Evolutionary conservation across 2,329 filamentous ascomycete species (phyloP).

Genomic region (Neoscytalidium dimidiatum): DNA sequence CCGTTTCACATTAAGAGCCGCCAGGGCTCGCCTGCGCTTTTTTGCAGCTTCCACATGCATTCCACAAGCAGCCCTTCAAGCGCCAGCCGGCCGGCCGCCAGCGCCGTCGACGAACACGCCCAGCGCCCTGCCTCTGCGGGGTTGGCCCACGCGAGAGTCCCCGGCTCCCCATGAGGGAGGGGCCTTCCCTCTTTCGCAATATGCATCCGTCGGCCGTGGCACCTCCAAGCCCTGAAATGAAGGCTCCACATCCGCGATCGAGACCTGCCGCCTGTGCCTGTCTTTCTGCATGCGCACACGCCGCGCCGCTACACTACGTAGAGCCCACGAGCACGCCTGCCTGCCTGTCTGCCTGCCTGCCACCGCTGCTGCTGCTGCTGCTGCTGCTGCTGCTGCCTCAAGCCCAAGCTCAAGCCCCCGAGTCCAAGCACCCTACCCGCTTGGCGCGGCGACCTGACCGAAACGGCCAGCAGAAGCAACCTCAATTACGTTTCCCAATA

Average conservation of each 20-base stretch:
- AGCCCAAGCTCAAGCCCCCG: no score
- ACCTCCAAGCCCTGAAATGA: neutral
- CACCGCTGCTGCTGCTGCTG: no score
- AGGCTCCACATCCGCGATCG: conserved; percentile 12
- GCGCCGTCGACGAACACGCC: neutral
- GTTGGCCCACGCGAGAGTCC: conserved; percentile 10
- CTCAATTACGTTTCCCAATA: neutral
- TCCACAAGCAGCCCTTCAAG: neutral
- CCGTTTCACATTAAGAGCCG: conserved; percentile 16
- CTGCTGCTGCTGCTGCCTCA: no score
- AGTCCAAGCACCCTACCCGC: neutral
- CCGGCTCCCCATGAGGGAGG: conserved; percentile 8
- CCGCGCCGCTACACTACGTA: neutral
- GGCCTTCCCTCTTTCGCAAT: conserved; percentile 14
- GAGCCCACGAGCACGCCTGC: no score
- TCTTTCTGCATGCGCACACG: conserved; percentile 7
- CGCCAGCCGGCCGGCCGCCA: neutral
- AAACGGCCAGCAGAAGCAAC: conserved; percentile 1
- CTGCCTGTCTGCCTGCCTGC: neutral
- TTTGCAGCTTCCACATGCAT: conserved; percentile 12
- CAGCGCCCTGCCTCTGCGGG: conserved; percentile 6
- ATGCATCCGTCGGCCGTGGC: conserved; percentile 8
- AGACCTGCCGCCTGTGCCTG: neutral
- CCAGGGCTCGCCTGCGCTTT: conserved; percentile 15
- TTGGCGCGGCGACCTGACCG: neutral